Base-by-base conservation (phyloP, 805 yeast genomes). In the Huiozyma sinensis region DNA sequence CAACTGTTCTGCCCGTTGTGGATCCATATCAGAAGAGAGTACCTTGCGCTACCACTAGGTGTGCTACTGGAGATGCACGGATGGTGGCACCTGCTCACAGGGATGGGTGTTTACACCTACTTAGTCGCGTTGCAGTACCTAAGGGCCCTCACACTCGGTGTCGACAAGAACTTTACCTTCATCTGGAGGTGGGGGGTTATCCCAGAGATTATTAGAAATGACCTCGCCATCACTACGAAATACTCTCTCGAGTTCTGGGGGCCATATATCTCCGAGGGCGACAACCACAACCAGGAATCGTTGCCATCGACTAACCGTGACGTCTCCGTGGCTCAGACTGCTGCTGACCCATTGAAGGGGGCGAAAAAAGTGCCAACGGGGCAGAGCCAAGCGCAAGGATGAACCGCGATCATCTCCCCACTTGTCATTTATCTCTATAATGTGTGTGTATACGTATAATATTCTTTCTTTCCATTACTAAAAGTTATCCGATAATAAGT, bases 21-120 rank as follows among this genome's bases (percentile, higher is more conserved):
- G 63, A 72, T 79, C 35, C 47, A 63, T 6, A 56, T 76, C 11
- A 74, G 96, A 61, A 73, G 92, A 47, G 52, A 65, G 4, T 61
- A 79, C 10, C 95, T 97, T 3, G 73, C 83, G 66, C 40, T 60
- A 41, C 97, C 97, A 2, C 74, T 81, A 43, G 97, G 97, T 1
- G 74, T 87, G 48, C 51, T 90, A 4, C 68, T 90, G 33, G 97
- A 90, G 63, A 83, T 95, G 29, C 97, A 90, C 57, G 95, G 95
- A 27, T 90, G 97, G 97, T 90, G 97, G 97, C 97, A 90, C 59
- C 66, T 84, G 8, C 71, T 84, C 50, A 84, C 92, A 0, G 95
- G 95, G 0, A 67, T 79, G 17, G 95, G 97, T 1, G 92, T 90
- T 8, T 90, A 90, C 63, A 82, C 72, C 59, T 89, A 86, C 65